phyloP scores from a whole-genome alignment of 2,329 filamentous ascomycete genomes.

The Sporothrix euskadiensis region DNA sequence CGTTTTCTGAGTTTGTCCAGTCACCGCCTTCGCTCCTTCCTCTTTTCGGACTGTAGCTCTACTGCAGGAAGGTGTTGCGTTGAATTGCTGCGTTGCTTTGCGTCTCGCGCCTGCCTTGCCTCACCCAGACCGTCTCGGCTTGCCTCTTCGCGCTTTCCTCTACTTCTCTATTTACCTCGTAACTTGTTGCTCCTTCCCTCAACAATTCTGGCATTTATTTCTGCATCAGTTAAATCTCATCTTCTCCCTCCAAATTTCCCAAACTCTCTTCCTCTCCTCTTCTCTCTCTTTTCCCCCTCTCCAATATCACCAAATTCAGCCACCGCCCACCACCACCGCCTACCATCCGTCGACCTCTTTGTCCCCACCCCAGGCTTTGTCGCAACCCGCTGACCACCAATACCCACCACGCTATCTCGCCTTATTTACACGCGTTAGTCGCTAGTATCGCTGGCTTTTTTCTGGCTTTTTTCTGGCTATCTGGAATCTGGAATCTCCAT shows the following conservation, averaged over 20 bases:
- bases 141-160: neutral
- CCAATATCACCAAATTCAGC: neutral
- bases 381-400: neutral
- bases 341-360: neutral
- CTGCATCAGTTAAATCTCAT: neutral
- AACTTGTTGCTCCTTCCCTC: neutral
- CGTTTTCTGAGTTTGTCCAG: neutral
- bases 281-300: neutral
- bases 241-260: neutral
- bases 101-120: neutral
- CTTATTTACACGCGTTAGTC: slow-evolving; percentile 6
- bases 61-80: neutral
- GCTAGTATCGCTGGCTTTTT: neutral
- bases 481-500: neutral
- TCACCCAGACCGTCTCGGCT: neutral
- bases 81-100: slow-evolving; percentile 9
- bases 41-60: neutral
- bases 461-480: too few species aligned
- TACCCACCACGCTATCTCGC: neutral
- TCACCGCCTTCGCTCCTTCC: slow-evolving; percentile 14
- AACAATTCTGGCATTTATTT: neutral
- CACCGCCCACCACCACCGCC: neutral
- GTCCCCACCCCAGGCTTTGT: neutral
- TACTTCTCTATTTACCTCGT: neutral
- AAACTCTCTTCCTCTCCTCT: neutral